Base-by-base conservation (phyloP, 2,329 filamentous ascomycete genomes). In the Seiridium unicorne region DNA sequence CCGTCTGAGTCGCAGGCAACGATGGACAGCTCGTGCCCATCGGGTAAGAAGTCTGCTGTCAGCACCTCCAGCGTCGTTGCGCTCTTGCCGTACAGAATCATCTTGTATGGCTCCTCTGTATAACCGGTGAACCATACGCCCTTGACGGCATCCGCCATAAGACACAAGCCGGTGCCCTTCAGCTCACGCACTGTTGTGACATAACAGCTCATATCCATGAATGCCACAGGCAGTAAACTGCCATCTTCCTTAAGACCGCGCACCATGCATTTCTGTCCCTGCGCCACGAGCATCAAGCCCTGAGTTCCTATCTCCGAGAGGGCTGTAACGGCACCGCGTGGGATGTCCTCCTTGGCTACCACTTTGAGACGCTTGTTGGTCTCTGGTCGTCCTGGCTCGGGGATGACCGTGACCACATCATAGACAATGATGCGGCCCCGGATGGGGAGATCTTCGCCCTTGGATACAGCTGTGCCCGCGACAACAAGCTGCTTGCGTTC, bases 181-280 rank as follows among this genome's bases (percentile, higher is more conserved):
- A 99, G 82, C 68, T 92, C 91, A 70, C 93, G 95, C 58, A 92
- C 84, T n/a, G 89, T 87, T 2, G 88, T 91, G 10, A 97, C 92
- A 69, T 97, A 95, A 74, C 91, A 96, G 76, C 92, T 95, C 88
- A 97, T 96, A 70, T 99, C 95, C 82, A 99, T 90, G 71, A 99
- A 99, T 0, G 95, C 95, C 3, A 99, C 94, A 0, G 95, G 95
- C 1, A 98, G 81, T 57, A 98, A 83, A 1, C 91, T 93, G 0
- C 93, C 92, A 71, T 99, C 95, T 74, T 99, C 95, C 73, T 97
- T 97, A 3, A 99, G 82, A 46, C 95, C 95, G 61, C 95, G 85
- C 1, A 99, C 93, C 90, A 99, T 96, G 73, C 93, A 94, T 76
- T 99, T 99, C 70, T 97, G 93, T 1, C 95, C 95, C 72, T 99